These are phyloP conservation scores for Falciphora oryzae DNA, from an alignment of 2,329 filamentous ascomycete genomes.

Conservation along the genomic window DNA sequence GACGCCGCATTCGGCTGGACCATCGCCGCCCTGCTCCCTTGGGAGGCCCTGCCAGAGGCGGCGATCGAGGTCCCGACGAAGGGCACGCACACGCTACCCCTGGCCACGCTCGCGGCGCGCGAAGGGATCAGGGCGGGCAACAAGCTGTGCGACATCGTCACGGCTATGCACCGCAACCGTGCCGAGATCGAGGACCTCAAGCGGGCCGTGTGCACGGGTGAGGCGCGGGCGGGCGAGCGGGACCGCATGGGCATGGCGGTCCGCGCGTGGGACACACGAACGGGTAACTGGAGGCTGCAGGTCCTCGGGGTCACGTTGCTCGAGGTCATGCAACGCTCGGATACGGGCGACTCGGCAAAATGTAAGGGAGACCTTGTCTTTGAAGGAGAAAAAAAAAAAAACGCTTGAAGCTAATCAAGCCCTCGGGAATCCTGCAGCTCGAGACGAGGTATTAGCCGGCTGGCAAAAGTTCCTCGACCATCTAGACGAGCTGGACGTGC, in stretches of 20 bases:
- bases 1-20: constrained; percentile 72
- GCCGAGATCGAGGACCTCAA: constrained; percentile 34
- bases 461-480: constrained; percentile 55
- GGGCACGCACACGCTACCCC: constrained; percentile 49
- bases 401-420: background rate
- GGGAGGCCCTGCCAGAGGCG: constrained; percentile 47
- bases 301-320: constrained; percentile 61
- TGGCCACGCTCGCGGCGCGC: constrained; percentile 58
- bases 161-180: constrained; percentile 17
- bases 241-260: constrained; percentile 71
- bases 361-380: constrained; percentile 6
- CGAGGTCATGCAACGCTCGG: constrained; percentile 45
- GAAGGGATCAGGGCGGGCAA: constrained; percentile 79
- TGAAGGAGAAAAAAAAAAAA: background rate
- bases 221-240: constrained; percentile 42
- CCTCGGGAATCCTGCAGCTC: constrained; percentile 16
- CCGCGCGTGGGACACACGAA: constrained; percentile 59
- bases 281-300: constrained; percentile 64
- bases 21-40: constrained; percentile 69
- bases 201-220: constrained; percentile 37
- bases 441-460: constrained; percentile 37
- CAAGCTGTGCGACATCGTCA: constrained; percentile 62
- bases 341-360: constrained; percentile 5
- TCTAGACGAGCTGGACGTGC: constrained; percentile 46
- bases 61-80: constrained; percentile 27